Conservation (phyloP, 768 basidiomycete genomes). For the Amanita pallidorosea region DNA sequence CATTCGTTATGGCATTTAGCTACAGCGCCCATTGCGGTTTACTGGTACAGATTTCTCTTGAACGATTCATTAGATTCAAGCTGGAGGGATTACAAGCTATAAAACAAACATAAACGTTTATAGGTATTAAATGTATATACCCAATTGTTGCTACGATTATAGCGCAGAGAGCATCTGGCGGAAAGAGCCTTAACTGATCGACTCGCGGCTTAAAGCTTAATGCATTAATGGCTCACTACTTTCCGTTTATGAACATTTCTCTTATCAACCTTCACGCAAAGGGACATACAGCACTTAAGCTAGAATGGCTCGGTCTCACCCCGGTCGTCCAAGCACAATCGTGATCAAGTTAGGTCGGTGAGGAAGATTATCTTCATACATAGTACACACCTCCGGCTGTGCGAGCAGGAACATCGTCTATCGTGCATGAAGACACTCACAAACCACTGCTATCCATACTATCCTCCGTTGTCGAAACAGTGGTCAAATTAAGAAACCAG, state of each 20-base stretch:
- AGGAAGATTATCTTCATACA: background rate
- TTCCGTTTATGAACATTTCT: background rate
- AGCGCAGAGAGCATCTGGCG: too few species aligned
- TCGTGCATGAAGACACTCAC: constrained; percentile 90
- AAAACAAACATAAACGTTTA: background rate
- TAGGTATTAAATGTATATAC: background rate
- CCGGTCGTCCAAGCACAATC: constrained; percentile 44
- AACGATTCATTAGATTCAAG: constrained; percentile 61
- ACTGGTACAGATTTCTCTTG: constrained; percentile 83
- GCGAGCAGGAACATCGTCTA: constrained; percentile 79
- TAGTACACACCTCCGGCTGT: background rate
- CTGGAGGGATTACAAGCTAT: constrained; percentile 41
- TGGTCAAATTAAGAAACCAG: constrained; percentile 58
- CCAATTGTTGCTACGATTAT: too few species aligned
- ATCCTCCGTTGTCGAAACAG: constrained; percentile 88
- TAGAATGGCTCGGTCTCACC: constrained; percentile 13
- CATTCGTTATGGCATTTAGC: constrained; percentile 90
- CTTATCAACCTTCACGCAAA: background rate
- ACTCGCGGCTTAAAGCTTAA: too few species aligned
- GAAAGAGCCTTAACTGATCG: too few species aligned
- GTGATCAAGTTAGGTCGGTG: constrained; percentile 76
- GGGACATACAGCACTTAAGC: background rate
- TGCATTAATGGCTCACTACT: too few species aligned
- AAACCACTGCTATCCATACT: constrained; percentile 86
- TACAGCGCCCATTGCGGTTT: constrained; percentile 64